phyloP scores from a whole-genome alignment of 305 asterid genomes.

The Solanum hybrid region DNA sequence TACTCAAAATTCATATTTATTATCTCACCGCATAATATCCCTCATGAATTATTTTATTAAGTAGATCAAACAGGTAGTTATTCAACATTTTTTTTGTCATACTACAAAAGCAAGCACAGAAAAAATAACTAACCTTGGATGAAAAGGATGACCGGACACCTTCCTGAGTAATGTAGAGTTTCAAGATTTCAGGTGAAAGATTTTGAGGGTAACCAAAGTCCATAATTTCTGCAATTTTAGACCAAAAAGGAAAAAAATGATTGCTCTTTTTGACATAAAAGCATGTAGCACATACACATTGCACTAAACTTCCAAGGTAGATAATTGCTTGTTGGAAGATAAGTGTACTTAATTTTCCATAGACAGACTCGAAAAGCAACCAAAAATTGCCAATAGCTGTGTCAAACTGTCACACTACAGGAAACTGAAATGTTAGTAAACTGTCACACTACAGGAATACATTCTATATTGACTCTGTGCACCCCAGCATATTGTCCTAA shows the following conservation, averaged over 20 bases:
- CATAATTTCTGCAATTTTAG: conserved; percentile 71
- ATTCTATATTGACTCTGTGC: background rate
- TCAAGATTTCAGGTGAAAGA: conserved; percentile 93
- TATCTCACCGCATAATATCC: background rate
- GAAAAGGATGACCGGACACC: conserved; percentile 98
- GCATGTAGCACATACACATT: background rate
- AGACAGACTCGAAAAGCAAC: background rate
- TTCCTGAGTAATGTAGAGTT: conserved; percentile 98
- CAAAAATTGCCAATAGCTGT: background rate
- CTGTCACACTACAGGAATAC: background rate
- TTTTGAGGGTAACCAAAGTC: conserved; percentile 99
- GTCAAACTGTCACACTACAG: background rate
- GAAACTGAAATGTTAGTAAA: background rate
- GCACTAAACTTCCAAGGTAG: background rate
- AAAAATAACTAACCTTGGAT: conserved; percentile 61
- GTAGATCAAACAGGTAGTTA: background rate
- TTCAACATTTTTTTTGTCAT: background rate
- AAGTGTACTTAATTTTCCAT: background rate
- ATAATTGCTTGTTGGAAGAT: background rate
- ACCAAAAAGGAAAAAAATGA: background rate
- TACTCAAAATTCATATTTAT: background rate
- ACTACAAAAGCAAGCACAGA: conserved; percentile 5
- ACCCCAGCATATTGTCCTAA: background rate
- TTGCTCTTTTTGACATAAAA: background rate
- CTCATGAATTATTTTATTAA: background rate